Base-by-base conservation (phyloP, 1,284 basidiomycete species). In the Apiotrichum veenhuisii region DNA sequence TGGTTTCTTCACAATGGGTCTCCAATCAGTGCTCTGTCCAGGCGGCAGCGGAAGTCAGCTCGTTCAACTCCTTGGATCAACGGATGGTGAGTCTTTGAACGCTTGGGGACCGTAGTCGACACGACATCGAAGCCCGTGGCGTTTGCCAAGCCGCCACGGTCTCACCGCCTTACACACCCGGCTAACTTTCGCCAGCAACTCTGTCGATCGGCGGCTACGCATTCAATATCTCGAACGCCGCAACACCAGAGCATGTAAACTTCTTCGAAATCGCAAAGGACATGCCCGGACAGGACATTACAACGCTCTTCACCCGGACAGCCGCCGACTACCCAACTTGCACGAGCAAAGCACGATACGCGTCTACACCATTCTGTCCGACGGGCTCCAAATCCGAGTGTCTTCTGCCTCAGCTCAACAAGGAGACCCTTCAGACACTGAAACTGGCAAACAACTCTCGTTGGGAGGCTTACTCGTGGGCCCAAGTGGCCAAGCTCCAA, bases 1-100 rank as follows among this genome's bases (percentile, higher is more conserved):
- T 52, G 95, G 90, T 11, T 99, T 98, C 76, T 82, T 88, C 58
- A 98, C 96, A 46, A 91, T 99, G 71, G 96, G 94, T 20, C 85
- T 97, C 56, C 91, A 97, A 77, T 86, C 86, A 62, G 89, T 91
- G 23, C 83, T 99, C 30, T 99, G 95, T 79, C 93, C 94, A 0
- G 79, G 81, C 44, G 68, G 66, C 38, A 56, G 63, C 54, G 60
- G 57, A 15, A 58, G 55, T 15, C 58, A 52, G 23, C 27, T 57
- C 30, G 73, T 70, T 51, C 55, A 66, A 30, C 52, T 71, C 3
- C 55, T 78, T 14, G 75, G 75, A 1, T 55, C 61, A 10, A 64
- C 68, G 37, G 52, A 64, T 11, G 36, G 75, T 77, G 64, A 69
- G 74, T 67, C 11, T 25, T 30, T 5, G 30, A 30, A 30, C 30